Percentiles rank a stretch among this genome's conserved stretches.
These are phyloP conservation scores for Nothophytophthora sp. DNA, from an alignment of 352 stramenopile species.

Conservation along the genomic window DNA sequence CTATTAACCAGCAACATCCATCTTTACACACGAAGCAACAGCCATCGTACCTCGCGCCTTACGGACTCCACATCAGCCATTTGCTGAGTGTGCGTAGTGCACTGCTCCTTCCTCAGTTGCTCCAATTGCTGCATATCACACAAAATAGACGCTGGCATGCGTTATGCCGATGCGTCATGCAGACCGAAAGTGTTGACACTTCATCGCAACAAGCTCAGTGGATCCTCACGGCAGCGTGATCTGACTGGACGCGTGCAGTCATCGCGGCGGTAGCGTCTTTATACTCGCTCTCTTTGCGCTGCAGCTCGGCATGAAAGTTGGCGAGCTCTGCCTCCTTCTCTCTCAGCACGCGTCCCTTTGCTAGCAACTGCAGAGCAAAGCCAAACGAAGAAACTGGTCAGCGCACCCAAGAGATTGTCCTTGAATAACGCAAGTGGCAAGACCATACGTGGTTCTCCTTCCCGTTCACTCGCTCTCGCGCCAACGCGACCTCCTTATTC, in stretches of 20 bases:
- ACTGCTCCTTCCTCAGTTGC: neutral
- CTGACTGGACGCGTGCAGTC: neutral
- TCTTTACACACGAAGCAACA: neutral
- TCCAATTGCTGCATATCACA: slow-evolving; percentile 4
- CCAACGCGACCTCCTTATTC: slow-evolving; percentile 25
- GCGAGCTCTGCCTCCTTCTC: slow-evolving; percentile 41
- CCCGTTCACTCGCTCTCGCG: slow-evolving; percentile 14
- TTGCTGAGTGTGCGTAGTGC: neutral
- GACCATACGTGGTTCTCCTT: slow-evolving; percentile 36
- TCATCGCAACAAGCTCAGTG: neutral
- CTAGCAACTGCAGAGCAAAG: slow-evolving; percentile 18
- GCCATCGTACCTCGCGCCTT: slow-evolving; percentile 4
- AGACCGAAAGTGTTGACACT: neutral
- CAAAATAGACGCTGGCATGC: no score
- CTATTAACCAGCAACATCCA: neutral
- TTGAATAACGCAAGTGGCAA: neutral
- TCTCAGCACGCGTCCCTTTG: slow-evolving; percentile 45
- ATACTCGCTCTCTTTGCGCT: slow-evolving; percentile 11
- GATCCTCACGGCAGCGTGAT: neutral
- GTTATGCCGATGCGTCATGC: neutral
- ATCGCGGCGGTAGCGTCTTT: neutral
- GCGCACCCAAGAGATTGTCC: neutral
- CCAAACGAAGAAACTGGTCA: neutral
- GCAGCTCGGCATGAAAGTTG: slow-evolving; percentile 16
- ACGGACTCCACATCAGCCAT: slow-evolving; percentile 4